A percentile compares a stretch with the other conserved stretches of the same genome.
Conservation (phyloP, 2,329 filamentous ascomycete species). For the Pseudocercospora macadamiae region DNA sequence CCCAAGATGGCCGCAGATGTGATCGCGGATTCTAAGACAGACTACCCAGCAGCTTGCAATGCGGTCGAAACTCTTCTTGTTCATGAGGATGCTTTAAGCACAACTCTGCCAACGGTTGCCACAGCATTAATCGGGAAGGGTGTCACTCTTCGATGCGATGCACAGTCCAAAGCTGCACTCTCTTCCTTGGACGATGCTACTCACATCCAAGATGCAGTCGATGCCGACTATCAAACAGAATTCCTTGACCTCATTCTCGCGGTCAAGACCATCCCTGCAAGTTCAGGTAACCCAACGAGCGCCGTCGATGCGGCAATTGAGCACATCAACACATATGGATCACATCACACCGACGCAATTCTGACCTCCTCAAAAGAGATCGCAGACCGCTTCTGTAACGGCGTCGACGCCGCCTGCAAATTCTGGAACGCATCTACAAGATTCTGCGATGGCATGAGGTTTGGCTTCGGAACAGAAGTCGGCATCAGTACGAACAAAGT, state of each 20-base stretch:
- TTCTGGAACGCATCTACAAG: slow-evolving; percentile 97
- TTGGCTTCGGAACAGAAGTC: slow-evolving; percentile 96
- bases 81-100: slow-evolving; percentile 68
- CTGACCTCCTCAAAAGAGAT: slow-evolving; percentile 69
- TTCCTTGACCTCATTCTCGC: slow-evolving; percentile 84
- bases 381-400: slow-evolving; percentile 81
- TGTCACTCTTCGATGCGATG: slow-evolving; percentile 81
- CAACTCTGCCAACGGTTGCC: slow-evolving; percentile 72
- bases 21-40: slow-evolving; percentile 87
- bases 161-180: slow-evolving; percentile 66
- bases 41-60: slow-evolving; percentile 95
- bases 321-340: slow-evolving; percentile 91
- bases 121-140: slow-evolving; percentile 73
- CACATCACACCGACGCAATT: slow-evolving; percentile 92
- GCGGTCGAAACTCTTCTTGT: slow-evolving; percentile 89
- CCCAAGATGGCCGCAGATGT: slow-evolving; percentile 71
- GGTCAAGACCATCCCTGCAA: slow-evolving; percentile 70
- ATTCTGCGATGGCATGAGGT: slow-evolving; percentile 95
- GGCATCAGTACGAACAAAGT: slow-evolving; percentile 99
- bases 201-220: slow-evolving; percentile 64
- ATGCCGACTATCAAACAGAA: slow-evolving; percentile 82
- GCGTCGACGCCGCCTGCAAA: slow-evolving; percentile 85
- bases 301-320: slow-evolving; percentile 70
- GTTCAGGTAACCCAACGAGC: slow-evolving; percentile 21
- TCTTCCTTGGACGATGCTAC: slow-evolving; percentile 44